Evolutionary conservation across 1,284 basidiomycete genomes (phyloP).

Genomic region (Ceratobasidium sp.): DNA sequence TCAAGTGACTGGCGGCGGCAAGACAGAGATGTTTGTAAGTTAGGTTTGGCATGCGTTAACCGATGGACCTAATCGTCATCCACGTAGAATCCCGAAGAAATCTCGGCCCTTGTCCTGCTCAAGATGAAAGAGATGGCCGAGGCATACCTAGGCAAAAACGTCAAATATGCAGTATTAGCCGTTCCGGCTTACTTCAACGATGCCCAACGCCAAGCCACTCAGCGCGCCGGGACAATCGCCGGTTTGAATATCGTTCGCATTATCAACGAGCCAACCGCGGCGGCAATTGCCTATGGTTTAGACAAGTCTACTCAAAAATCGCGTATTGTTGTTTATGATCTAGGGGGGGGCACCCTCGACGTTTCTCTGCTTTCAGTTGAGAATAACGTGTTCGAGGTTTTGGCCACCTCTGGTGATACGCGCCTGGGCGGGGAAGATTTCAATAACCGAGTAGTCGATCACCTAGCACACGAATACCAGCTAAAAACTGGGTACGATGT

Average conservation of each 20-base stretch:
- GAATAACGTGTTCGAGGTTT: constrained; percentile 58
- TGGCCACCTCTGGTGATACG: constrained; percentile 25
- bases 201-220: constrained; percentile 62
- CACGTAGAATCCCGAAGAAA: neutral
- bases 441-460: constrained; percentile 68
- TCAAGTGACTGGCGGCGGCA: constrained; percentile 68
- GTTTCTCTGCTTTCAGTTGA: constrained; percentile 71
- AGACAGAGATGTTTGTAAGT: constrained; percentile 62
- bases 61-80: too few relatives aligned
- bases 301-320: constrained; percentile 67
- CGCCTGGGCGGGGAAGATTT: constrained; percentile 66
- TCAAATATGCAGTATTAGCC: constrained; percentile 67
- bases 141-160: neutral
- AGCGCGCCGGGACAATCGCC: constrained; percentile 66
- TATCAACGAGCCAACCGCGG: constrained; percentile 69
- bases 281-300: constrained; percentile 68
- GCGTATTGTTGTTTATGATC: constrained; percentile 69
- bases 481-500: constrained; percentile 67
- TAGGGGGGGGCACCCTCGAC: constrained; percentile 72
- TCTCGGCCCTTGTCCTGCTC: neutral
- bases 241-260: constrained; percentile 68
- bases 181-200: constrained; percentile 65
- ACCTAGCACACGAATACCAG: constrained; percentile 68
- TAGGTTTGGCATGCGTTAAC: too few relatives aligned
- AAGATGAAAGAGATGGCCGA: neutral